Conservation (phyloP, 179 eudicot genomes). For the Silene noctiflora region DNA sequence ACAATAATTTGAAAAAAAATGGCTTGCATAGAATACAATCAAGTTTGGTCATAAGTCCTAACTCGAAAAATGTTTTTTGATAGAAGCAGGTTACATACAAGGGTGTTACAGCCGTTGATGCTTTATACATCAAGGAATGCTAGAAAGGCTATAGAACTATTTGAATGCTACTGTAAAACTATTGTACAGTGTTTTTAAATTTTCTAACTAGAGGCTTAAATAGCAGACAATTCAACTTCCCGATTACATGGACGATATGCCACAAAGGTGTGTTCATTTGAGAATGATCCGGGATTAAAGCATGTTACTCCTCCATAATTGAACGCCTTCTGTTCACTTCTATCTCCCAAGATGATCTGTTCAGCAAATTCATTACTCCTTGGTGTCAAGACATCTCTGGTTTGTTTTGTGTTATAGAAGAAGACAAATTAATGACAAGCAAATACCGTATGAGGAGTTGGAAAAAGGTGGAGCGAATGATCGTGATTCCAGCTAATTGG, state of each 20-base stretch:
- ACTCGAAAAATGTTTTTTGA: no score
- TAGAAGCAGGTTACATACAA: not conserved
- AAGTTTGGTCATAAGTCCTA: no score
- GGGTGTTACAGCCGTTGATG: not conserved
- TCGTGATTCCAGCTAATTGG: slow-evolving; percentile 92
- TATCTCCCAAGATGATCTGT: slow-evolving; percentile 89
- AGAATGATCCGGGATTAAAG: slow-evolving; percentile 94
- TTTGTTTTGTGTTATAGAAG: not conserved
- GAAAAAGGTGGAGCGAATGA: slow-evolving; percentile 87
- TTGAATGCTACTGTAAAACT: not conserved
- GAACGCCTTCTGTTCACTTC: slow-evolving; percentile 81
- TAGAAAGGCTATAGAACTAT: not conserved
- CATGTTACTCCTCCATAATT: slow-evolving; percentile 77
- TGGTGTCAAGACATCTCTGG: not conserved
- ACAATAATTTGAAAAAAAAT: no score
- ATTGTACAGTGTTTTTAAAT: not conserved
- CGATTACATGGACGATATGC: slow-evolving; percentile 81
- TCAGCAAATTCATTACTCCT: not conserved
- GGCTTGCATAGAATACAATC: no score
- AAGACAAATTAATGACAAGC: not conserved
- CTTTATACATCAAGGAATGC: not conserved
- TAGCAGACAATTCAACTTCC: slow-evolving; percentile 72
- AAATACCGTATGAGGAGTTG: slow-evolving; percentile 83
- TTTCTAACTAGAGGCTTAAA: slow-evolving; percentile 26
- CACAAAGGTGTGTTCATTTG: slow-evolving; percentile 71